Base-by-base conservation (phyloP, 1,284 basidiomycete genomes). In the Thecaphora frezii region DNA sequence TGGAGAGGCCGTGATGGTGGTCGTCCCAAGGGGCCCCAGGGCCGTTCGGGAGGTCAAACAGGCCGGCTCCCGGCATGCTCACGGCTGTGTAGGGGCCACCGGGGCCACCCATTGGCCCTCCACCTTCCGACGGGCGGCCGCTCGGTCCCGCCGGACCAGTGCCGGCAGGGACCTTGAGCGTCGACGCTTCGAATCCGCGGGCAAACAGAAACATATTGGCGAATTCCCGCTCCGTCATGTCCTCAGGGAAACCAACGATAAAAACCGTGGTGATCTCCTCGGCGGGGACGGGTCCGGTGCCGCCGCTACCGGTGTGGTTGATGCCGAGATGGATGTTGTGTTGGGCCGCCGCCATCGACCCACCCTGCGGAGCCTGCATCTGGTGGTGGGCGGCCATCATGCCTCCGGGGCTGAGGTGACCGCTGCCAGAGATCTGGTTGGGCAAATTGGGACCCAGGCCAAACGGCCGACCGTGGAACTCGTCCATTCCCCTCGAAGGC, bases 191-290 rank as follows among this genome's bases (percentile, higher is more conserved):
- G 75, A 98, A 98, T 13, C 93, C 96, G 1, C 85, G 82, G 2
- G 91, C 91, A 77, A 98, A 98, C 3, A 93, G 91, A 80, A 98
- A 98, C 89, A 98, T 96, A 80, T 97, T 97, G 81, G 94, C 91
- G 80, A 98, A 97, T 81, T 98, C 94, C 22, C 94, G 91, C 82
- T 97, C 93, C 84, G 89, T 88, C 90, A 98, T 97, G 77, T 98
- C 94, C 65, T 98, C 96, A 2, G 94, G 94, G 80, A 98, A 98
- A 0, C 94, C 94, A 26, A 97, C 94, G 1, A 98, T 93, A 72
- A 98, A 98, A 63, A 98, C 94, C 2, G 94, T 98, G 21, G 90
- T 93, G 57, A 97, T 97, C 71, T 97, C 93, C 77, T 97, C 93
- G 3, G 63, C 30, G 28, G 21, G 50, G 10, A 36, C 13, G 44